A percentile compares a stretch with the other conserved stretches of the same genome.
Conservation (phyloP, 2,329 filamentous ascomycete species). For the Penicillium nordicum region DNA sequence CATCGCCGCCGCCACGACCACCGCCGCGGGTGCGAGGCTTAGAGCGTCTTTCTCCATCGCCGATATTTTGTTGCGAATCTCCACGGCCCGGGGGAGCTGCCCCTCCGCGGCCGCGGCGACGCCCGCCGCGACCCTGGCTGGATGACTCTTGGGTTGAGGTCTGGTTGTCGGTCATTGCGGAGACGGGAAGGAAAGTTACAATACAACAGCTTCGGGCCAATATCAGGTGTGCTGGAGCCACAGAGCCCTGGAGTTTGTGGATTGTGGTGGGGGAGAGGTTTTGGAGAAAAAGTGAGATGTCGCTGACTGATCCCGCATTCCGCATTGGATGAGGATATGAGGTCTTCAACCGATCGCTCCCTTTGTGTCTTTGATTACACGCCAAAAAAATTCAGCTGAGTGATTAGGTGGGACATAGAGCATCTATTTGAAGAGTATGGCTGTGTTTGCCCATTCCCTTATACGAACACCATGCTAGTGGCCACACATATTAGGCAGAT, state of each 20-base stretch:
- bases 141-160: constrained; percentile 26
- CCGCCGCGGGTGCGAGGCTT: constrained; percentile 34
- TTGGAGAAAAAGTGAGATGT: constrained; percentile 17
- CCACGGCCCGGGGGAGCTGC: constrained; percentile 27
- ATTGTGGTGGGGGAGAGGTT: constrained; percentile 15
- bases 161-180: constrained; percentile 32
- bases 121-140: constrained; percentile 43
- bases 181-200: constrained; percentile 4
- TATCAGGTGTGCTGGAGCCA: constrained; percentile 8
- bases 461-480: neutral
- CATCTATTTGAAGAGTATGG: neutral
- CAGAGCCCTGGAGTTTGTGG: constrained; percentile 7
- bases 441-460: neutral
- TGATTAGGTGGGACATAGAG: neutral
- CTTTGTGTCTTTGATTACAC: neutral
- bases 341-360: neutral
- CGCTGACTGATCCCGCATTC: constrained; percentile 24
- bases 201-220: constrained; percentile 8
- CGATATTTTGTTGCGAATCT: constrained; percentile 26
- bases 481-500: neutral
- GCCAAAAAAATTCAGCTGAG: neutral
- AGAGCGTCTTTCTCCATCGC: constrained; percentile 35
- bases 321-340: constrained; percentile 2
- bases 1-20: constrained; percentile 31
- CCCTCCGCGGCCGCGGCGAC: constrained; percentile 42